These are phyloP conservation scores for Wickerhamiella kazuoi DNA, from an alignment of 805 yeast species.

Conservation along the genomic window DNA sequence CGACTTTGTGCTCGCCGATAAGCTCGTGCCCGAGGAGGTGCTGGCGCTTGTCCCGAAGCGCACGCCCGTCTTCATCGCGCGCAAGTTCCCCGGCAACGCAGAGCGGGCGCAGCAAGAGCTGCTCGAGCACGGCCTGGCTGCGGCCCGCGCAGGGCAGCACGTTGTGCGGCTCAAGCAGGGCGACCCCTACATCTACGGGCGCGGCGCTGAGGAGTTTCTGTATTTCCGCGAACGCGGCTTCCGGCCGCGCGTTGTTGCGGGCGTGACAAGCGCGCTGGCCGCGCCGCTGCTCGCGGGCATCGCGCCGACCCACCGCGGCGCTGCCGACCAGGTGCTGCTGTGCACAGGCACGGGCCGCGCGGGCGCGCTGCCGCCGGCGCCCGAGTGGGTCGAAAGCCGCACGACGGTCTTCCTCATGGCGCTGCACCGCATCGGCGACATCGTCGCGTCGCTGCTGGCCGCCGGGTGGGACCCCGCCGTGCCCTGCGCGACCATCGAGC, in stretches of 20 bases:
- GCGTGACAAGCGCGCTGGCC: constrained; percentile 75
- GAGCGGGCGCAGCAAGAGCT: constrained; percentile 83
- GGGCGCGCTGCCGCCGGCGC: constrained; percentile 64
- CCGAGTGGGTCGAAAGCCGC: constrained; percentile 51
- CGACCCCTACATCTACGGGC: constrained; percentile 88
- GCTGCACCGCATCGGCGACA: constrained; percentile 42
- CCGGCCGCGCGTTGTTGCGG: constrained; percentile 62
- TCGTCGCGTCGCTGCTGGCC: constrained; percentile 25
- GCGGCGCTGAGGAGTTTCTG: constrained; percentile 84
- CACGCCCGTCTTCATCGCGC: constrained; percentile 68
- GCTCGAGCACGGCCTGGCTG: constrained; percentile 50
- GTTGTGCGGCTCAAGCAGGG: constrained; percentile 91
- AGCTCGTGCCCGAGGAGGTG: constrained; percentile 78
- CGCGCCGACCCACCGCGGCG: constrained; percentile 83
- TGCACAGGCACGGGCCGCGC: constrained; percentile 91
- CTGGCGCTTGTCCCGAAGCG: constrained; percentile 60
- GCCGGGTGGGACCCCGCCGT: constrained; percentile 52
- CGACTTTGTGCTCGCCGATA: constrained; percentile 74
- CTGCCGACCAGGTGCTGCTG: constrained; percentile 78
- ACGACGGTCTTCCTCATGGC: constrained; percentile 87
- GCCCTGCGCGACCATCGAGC: constrained; percentile 74
- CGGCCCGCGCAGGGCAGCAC: constrained; percentile 44
- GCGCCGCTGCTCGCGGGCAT: constrained; percentile 70
- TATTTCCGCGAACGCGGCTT: constrained; percentile 54
- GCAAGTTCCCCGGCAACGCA: constrained; percentile 93